Conservation (phyloP, 768 basidiomycete genomes). For the Imleria badia region DNA sequence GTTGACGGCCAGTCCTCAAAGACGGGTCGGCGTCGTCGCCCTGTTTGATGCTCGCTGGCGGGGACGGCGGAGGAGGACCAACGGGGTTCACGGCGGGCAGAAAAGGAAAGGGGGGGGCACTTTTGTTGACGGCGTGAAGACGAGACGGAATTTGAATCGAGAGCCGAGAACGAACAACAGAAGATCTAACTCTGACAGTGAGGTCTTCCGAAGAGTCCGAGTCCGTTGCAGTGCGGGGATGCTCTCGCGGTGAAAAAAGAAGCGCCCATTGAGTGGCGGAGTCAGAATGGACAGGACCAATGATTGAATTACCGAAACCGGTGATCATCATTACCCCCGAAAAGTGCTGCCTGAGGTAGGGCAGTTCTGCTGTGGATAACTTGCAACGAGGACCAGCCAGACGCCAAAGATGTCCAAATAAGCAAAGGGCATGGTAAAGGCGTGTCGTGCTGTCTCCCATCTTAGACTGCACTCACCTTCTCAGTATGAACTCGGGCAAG, state of each 20-base stretch:
- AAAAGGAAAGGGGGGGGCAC: constrained; percentile 20
- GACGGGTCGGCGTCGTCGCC: constrained; percentile 17
- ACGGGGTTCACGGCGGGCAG: constrained; percentile 5
- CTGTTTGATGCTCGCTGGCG: constrained; percentile 42
- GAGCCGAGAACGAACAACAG: constrained; percentile 40
- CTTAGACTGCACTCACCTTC: constrained; percentile 34
- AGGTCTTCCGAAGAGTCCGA: constrained; percentile 36
- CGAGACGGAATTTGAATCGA: constrained; percentile 43
- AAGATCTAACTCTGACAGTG: too few relatives aligned
- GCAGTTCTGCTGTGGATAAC: constrained; percentile 21
- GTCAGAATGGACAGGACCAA: too few relatives aligned
- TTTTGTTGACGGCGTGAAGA: too few relatives aligned
- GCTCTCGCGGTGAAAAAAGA: too few relatives aligned
- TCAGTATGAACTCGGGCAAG: constrained; percentile 36
- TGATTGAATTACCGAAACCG: too few relatives aligned
- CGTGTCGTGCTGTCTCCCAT: constrained; percentile 38
- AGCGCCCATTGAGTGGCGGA: too few relatives aligned
- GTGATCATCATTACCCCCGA: too few relatives aligned
- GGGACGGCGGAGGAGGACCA: constrained; percentile 62
- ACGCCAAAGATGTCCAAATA: constrained; percentile 32
- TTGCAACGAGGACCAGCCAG: constrained; percentile 27
- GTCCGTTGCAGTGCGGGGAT: constrained; percentile 2
- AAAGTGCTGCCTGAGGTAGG: too few relatives aligned
- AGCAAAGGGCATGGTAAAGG: constrained; percentile 36
- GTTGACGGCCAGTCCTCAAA: too few relatives aligned